A percentile compares a stretch with the other conserved stretches of the same genome.
Conservation (phyloP, 768 basidiomycete species). For the Boletus tylopilopsis region DNA sequence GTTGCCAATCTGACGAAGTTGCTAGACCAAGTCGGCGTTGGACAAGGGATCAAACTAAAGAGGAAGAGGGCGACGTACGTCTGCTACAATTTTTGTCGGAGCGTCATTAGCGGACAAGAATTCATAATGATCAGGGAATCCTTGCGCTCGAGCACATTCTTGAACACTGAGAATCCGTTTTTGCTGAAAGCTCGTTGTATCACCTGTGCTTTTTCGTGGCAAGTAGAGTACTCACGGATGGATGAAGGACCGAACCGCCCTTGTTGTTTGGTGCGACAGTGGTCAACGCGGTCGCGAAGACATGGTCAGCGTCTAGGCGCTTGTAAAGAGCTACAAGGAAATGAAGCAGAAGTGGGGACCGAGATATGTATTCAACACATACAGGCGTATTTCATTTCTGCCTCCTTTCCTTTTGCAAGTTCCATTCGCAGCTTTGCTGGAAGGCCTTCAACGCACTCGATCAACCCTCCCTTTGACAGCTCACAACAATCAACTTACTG, state of each 20-base stretch:
- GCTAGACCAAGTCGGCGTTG: conserved; percentile 37
- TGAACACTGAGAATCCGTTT: conserved; percentile 62
- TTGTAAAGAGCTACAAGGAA: conserved; percentile 47
- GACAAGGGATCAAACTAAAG: neutral
- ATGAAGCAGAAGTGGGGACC: conserved; percentile 2
- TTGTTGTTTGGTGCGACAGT: conserved; percentile 49
- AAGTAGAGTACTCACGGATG: conserved; percentile 33
- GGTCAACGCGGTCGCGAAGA: conserved; percentile 68
- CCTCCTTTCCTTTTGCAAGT: conserved; percentile 28
- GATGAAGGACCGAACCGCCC: conserved; percentile 42
- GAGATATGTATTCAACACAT: conserved; percentile 8
- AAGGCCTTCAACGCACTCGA: conserved; percentile 34
- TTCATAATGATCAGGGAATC: conserved; percentile 70
- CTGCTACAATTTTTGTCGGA: conserved; percentile 36
- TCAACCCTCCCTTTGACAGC: neutral
- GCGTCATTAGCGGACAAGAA: conserved; percentile 48
- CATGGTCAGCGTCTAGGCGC: conserved; percentile 46
- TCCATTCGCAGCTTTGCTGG: conserved; percentile 38
- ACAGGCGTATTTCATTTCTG: conserved; percentile 28
- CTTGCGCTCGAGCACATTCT: conserved; percentile 72
- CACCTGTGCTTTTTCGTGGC: neutral
- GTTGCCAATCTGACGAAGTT: conserved; percentile 76
- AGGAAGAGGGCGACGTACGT: conserved; percentile 41
- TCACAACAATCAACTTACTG: conserved; percentile 34
- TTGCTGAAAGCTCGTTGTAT: conserved; percentile 45